Evolutionary conservation across 768 basidiomycete species (phyloP).

Genomic region (Boletus sp.): DNA sequence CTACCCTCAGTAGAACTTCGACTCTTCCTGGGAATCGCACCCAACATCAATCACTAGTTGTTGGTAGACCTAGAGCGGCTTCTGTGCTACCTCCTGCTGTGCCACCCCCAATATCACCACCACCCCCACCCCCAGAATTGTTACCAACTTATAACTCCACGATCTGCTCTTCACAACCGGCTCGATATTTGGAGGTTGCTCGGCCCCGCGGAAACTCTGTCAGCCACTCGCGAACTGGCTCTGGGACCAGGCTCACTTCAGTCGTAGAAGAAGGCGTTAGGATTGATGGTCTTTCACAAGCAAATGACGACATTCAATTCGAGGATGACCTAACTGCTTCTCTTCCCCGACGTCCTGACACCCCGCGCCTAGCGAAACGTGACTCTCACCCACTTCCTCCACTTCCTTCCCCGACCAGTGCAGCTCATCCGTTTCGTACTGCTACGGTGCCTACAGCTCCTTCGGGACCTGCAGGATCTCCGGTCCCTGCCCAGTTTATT

Average conservation of each 20-base stretch:
- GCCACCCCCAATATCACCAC: constrained; percentile 59
- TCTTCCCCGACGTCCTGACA: constrained; percentile 37
- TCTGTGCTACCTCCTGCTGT: constrained; percentile 63
- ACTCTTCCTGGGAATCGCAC: constrained; percentile 33
- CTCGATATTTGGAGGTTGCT: constrained; percentile 34
- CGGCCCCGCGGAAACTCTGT: constrained; percentile 48
- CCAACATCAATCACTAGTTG: constrained; percentile 20
- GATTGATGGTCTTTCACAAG: constrained; percentile 35
- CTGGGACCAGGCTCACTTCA: constrained; percentile 53
- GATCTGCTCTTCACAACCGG: constrained; percentile 29
- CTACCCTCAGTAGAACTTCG: constrained; percentile 33
- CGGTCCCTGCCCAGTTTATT: constrained; percentile 37
- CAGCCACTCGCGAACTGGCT: constrained; percentile 53
- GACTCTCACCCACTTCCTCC: constrained; percentile 70
- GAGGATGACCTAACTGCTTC: constrained; percentile 32
- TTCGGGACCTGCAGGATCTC: constrained; percentile 47
- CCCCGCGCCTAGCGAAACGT: constrained; percentile 40
- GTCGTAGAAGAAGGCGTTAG: constrained; percentile 57
- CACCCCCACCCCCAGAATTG: constrained; percentile 52
- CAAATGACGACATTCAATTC: constrained; percentile 24
- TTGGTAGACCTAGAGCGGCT: constrained; percentile 48
- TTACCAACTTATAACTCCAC: constrained; percentile 25
- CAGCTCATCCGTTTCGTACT: constrained; percentile 29
- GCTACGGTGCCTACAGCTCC: constrained; percentile 13
- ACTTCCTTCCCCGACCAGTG: constrained; percentile 48